These are phyloP conservation scores for Rhodocollybia butyracea DNA, from an alignment of 768 basidiomycete species.

Conservation along the genomic window DNA sequence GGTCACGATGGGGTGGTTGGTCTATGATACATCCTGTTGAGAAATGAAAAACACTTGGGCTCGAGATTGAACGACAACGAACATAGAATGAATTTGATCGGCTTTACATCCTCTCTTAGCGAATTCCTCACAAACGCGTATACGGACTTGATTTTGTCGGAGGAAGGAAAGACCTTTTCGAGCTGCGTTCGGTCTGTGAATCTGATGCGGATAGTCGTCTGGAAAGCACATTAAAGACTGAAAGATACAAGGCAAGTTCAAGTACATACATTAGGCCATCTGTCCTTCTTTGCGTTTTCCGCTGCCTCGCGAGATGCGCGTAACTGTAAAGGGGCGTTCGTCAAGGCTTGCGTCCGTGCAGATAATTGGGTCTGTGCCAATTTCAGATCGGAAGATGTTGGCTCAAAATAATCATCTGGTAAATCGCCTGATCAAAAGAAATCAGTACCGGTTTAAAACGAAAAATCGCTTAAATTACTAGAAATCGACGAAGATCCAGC, in stretches of 20 bases:
- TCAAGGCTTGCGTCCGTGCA: constrained; percentile 58
- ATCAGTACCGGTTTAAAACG: background rate
- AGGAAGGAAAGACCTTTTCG: constrained; percentile 75
- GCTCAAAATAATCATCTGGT: constrained; percentile 73
- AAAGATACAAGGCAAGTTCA: background rate
- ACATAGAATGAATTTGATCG: constrained; percentile 86
- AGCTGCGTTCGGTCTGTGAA: constrained; percentile 82
- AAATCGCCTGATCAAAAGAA: constrained; percentile 38
- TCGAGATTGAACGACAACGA: constrained; percentile 23
- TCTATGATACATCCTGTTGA: constrained; percentile 39
- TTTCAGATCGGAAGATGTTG: constrained; percentile 67
- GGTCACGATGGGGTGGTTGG: constrained; percentile 82
- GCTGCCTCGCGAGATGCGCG: constrained; percentile 61
- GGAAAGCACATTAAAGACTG: constrained; percentile 6
- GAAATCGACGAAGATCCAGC: constrained; percentile 17
- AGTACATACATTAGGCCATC: constrained; percentile 67
- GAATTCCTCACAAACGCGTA: constrained; percentile 80
- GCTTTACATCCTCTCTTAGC: constrained; percentile 71
- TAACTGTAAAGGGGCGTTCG: constrained; percentile 68
- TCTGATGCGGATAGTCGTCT: constrained; percentile 81
- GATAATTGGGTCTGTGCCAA: constrained; percentile 60
- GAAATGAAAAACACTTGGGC: background rate
- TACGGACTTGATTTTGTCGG: constrained; percentile 74
- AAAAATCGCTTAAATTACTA: constrained; percentile 13
- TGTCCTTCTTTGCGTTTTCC: constrained; percentile 54